Evolutionary conservation across 2,329 filamentous ascomycete genomes (phyloP), one percentile per base, ranked within the genome.

Genomic region (Fusarium xylarioides): DNA sequence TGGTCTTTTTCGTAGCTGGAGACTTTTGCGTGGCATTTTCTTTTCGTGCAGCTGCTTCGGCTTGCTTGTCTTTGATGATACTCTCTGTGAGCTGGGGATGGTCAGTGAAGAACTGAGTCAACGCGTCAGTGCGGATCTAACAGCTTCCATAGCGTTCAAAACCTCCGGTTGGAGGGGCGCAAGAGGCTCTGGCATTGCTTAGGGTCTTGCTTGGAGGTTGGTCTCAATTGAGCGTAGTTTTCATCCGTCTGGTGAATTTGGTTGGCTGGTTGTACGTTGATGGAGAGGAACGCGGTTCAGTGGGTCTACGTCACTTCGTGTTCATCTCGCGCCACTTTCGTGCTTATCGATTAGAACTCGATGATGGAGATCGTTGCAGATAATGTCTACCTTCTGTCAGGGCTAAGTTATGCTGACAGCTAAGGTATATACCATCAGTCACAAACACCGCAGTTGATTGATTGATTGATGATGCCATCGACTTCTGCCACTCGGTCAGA

Each of bases 331-430:
- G 35, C 26, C 9, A 2, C 26, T 9, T 6, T 19, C n/a, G 2
- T 16, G 6, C 14, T 57, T 56, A 56, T 56, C 18, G 53, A 56
- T 44, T 21, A 56, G 10, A 15, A 1, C 12, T 15, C n/a, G n/a
- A n/a, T n/a, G n/a, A n/a, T n/a, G n/a, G n/a, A n/a, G 1, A 2
- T 34, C 14, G 2, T 10, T 0, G 9, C 5, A 11, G 53, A 23
- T 44, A 43, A 12, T 28, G 18, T 28, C 26, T 46, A 46, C 44
- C 7, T 46, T 2, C 1, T 7, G 0, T 3, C 6, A 19, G 1
- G 2, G 5, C 11, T 18, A 18, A 11, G 7, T 11, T 11, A 10
- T 38, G 10, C 10, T 5, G 35, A 19, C 1, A 11, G 4, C 7
- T 5, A 11, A 38, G 11, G 49, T 52, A 52, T 21, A 26, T 5